A percentile compares a stretch with the other conserved stretches of the same genome.
phyloP scores from a whole-genome alignment of 2,329 filamentous ascomycete genomes.

The Aschersonia sp. region DNA sequence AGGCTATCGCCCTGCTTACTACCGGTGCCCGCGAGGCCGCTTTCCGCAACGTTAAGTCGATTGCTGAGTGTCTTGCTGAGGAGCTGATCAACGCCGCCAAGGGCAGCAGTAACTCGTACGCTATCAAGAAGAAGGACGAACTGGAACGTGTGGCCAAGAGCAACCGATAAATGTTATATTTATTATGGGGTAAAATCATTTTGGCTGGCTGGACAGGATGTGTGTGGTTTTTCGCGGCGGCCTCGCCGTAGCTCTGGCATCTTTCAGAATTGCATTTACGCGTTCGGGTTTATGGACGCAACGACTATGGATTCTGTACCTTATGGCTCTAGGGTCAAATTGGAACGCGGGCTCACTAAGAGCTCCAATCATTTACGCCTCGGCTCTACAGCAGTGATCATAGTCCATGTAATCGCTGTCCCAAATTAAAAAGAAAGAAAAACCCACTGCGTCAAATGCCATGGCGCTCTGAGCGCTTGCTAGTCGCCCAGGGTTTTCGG shows the following conservation, averaged over 20 bases:
- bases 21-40: conserved; percentile 96
- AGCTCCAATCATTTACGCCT: conserved; percentile 15
- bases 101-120: conserved; percentile 99
- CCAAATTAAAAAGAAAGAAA: too few species aligned
- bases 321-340: conserved; percentile 27
- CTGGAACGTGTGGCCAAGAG: conserved; percentile 99
- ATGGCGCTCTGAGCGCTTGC: too few species aligned
- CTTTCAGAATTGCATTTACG: conserved; percentile 31
- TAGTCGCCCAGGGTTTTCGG: too few species aligned
- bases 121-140: conserved; percentile 99
- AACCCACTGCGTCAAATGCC: too few species aligned
- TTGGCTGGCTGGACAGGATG: conserved; percentile 5
- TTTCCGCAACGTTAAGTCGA: conserved; percentile 99
- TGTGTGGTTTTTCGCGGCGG: conserved; percentile 16
- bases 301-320: conserved; percentile 24
- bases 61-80: conserved; percentile 98
- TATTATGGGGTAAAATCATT: conserved; percentile 1
- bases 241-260: conserved; percentile 30
- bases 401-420: background rate
- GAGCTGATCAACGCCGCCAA: conserved; percentile 99
- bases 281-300: conserved; percentile 31
- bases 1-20: conserved; percentile 97
- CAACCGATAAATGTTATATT: conserved; percentile 75
- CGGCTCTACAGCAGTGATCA: background rate
- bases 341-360: conserved; percentile 25